These are phyloP conservation scores for Ophiostoma piceae DNA, from an alignment of 2,329 filamentous ascomycete species.

Conservation along the genomic window DNA sequence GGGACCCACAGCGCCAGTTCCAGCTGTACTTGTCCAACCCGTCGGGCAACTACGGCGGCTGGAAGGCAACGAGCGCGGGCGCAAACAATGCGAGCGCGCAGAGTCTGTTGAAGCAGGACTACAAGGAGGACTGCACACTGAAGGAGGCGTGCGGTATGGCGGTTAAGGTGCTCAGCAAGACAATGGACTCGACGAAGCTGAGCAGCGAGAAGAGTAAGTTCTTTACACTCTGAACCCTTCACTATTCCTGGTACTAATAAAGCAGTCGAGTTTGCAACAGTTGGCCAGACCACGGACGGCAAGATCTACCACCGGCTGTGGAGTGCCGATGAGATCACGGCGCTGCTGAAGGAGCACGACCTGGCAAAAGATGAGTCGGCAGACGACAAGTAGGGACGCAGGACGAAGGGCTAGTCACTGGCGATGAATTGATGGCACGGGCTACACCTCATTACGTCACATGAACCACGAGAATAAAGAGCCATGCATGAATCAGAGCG, in stretches of 20 bases:
- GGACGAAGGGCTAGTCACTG: neutral
- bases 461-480: neutral
- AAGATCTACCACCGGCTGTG: constrained; percentile 98
- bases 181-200: constrained; percentile 98
- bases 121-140: constrained; percentile 95
- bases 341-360: constrained; percentile 89
- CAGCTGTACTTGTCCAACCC: constrained; percentile 99
- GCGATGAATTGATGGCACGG: neutral
- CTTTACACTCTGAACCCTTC: neutral
- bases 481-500: neutral
- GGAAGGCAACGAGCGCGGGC: constrained; percentile 97
- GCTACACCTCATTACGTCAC: neutral
- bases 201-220: constrained; percentile 96
- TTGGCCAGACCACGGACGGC: constrained; percentile 89
- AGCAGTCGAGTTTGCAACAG: constrained; percentile 93
- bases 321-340: constrained; percentile 93
- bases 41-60: constrained; percentile 96
- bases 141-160: constrained; percentile 96
- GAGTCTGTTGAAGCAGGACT: constrained; percentile 96
- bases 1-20: constrained; percentile 93
- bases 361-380: constrained; percentile 78
- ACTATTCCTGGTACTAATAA: neutral
- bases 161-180: constrained; percentile 99
- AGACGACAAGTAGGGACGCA: constrained; percentile 53
- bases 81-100: constrained; percentile 98